Evolutionary conservation across 2,329 filamentous ascomycete genomes (phyloP).

Genomic region (Fusarium coffeatum): DNA sequence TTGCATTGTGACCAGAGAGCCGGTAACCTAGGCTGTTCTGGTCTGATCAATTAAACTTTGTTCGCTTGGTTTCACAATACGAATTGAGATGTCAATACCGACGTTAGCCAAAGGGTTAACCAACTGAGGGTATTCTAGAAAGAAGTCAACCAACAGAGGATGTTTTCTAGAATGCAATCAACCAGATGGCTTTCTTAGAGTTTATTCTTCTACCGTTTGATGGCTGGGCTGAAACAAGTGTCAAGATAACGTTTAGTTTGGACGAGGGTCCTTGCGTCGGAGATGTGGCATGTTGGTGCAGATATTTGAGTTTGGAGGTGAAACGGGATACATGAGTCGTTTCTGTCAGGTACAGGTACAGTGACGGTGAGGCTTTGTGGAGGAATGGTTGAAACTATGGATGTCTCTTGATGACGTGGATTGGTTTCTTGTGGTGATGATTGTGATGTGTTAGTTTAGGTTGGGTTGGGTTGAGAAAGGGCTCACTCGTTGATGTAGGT

Average conservation of each 20-base stretch:
- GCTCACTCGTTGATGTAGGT: too few relatives aligned
- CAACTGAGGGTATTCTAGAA: too few relatives aligned
- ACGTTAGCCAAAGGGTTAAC: neutral
- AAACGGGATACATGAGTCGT: neutral
- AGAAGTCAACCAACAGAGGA: neutral
- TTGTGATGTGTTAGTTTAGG: neutral
- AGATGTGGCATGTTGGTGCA: neutral
- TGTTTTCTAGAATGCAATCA: too few relatives aligned
- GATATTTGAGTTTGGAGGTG: slow-evolving; percentile 1
- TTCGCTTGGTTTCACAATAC: slow-evolving; percentile 38
- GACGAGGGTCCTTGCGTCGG: neutral
- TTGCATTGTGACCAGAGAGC: slow-evolving; percentile 38
- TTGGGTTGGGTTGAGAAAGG: neutral
- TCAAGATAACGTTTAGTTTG: slow-evolving; percentile 15
- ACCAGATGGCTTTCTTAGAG: too few relatives aligned
- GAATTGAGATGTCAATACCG: slow-evolving; percentile 15
- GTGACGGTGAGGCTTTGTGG: neutral
- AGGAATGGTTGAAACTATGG: neutral
- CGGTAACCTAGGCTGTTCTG: slow-evolving; percentile 36
- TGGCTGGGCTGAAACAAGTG: slow-evolving; percentile 14
- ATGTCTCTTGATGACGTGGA: neutral
- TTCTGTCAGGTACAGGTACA: neutral
- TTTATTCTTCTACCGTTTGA: neutral
- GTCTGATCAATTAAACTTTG: slow-evolving; percentile 28
- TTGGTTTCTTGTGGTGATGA: neutral